These are phyloP conservation scores for Hirschioporus abietinus DNA, from an alignment of 768 basidiomycete species.

Conservation along the genomic window DNA sequence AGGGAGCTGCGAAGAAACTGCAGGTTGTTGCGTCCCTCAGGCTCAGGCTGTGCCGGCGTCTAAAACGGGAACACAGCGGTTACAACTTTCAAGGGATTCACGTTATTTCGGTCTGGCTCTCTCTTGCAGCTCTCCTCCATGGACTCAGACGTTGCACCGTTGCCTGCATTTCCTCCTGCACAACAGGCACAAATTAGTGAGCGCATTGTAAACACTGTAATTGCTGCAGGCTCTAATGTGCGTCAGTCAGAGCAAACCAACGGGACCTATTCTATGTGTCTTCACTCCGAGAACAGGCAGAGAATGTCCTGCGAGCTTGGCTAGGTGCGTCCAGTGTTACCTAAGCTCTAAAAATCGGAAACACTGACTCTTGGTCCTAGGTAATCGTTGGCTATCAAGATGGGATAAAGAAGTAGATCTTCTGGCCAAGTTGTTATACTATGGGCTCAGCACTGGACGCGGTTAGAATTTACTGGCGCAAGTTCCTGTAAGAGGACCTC, in stretches of 20 bases:
- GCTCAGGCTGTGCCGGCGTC: not conserved
- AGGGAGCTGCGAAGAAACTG: not conserved
- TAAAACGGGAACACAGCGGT: not conserved
- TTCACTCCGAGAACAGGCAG: slow-evolving; percentile 68
- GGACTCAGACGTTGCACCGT: slow-evolving; percentile 3
- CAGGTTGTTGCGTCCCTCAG: not conserved
- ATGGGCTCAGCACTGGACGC: slow-evolving; percentile 67
- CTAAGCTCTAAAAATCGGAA: slow-evolving; percentile 2
- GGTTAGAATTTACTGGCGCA: slow-evolving; percentile 36
- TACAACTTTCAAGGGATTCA: not conserved
- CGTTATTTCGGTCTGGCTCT: not conserved
- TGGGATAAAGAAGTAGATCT: slow-evolving; percentile 83
- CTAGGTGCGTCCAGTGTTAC: slow-evolving; percentile 45
- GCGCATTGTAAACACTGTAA: slow-evolving; percentile 24
- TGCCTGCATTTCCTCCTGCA: slow-evolving; percentile 60
- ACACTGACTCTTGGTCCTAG: slow-evolving; percentile 31
- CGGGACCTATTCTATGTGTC: slow-evolving; percentile 75
- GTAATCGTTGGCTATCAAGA: slow-evolving; percentile 71
- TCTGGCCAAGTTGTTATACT: slow-evolving; percentile 61
- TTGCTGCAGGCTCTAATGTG: slow-evolving; percentile 9
- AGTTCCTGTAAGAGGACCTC: not conserved
- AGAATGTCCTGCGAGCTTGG: slow-evolving; percentile 70
- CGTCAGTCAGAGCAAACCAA: slow-evolving; percentile 76
- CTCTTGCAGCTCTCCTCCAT: not conserved
- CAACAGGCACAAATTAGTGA: slow-evolving; percentile 85